Percentiles rank a stretch among this genome's conserved stretches.
Evolutionary conservation across 495 filamentous ascomycete genomes (phyloP).

Genomic region (Pseudotulostoma volvatum): DNA sequence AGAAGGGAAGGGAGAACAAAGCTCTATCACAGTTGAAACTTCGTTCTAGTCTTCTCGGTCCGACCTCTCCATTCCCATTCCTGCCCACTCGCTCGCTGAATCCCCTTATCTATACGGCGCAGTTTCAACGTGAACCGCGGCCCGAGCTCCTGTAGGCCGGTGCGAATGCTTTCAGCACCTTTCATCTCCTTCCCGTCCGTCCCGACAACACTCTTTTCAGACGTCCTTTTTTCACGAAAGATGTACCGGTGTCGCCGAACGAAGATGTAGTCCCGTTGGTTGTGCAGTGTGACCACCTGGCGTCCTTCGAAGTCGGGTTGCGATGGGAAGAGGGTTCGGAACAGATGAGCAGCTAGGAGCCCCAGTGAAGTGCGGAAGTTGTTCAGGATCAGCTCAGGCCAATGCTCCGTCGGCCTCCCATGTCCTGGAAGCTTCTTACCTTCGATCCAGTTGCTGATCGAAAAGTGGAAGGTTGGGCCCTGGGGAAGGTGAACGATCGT

Average conservation of each 20-base stretch:
- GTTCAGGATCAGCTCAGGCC: slow-evolving; percentile 85
- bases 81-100: slow-evolving; percentile 64
- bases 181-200: slow-evolving; percentile 75
- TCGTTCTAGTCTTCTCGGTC: slow-evolving; percentile 86
- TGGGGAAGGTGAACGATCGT: slow-evolving; percentile 67
- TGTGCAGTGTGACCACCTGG: slow-evolving; percentile 83
- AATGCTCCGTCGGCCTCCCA: slow-evolving; percentile 75
- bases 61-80: slow-evolving; percentile 90
- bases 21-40: slow-evolving; percentile 69
- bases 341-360: slow-evolving; percentile 71
- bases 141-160: slow-evolving; percentile 73
- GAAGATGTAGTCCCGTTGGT: slow-evolving; percentile 95
- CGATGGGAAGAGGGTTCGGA: slow-evolving; percentile 67
- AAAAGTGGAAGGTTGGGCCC: slow-evolving; percentile 81
- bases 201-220: slow-evolving; percentile 74
- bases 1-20: no score
- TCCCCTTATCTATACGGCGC: slow-evolving; percentile 76
- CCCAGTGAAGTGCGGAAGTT: slow-evolving; percentile 90
- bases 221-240: slow-evolving; percentile 69
- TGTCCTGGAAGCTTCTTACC: slow-evolving; percentile 74
- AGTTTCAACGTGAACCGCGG: slow-evolving; percentile 78
- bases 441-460: slow-evolving; percentile 70
- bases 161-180: slow-evolving; percentile 65
- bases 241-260: slow-evolving; percentile 78
- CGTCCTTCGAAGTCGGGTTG: slow-evolving; percentile 68